Evolutionary conservation across 495 filamentous ascomycete species (phyloP), one percentile per base, ranked within the genome.

Genomic region (Hypoxylon perforatum): DNA sequence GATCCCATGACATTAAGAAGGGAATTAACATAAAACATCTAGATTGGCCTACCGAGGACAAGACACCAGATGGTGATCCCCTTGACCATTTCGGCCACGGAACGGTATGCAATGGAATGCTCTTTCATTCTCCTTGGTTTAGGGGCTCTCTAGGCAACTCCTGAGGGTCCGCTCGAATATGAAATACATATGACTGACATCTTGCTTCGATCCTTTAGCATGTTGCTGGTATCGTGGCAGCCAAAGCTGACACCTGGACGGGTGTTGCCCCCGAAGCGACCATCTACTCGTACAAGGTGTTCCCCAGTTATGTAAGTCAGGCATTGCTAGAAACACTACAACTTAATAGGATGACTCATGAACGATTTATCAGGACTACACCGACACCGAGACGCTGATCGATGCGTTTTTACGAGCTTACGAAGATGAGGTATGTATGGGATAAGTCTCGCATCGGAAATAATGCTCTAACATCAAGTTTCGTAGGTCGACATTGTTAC

Each of bases 221-320:
- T 41, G 75, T 78, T 3, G 47, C 76, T 49, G 77, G 77, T 21
- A 79, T 80, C 44, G 74, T 84, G 56, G 80, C 80, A 17, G 79
- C 74, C 15, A 73, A 80, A 36, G 67, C 72, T 2, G 70, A 65
- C 18, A 38, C 39, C 49, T 82, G 82, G 57, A 72, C 74, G 8
- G 80, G 80, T 17, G 80, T 84, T 38, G 81, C 80, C 9, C 81
- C 80, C 4, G 76, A 80, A 57, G 80, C 78, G 17, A 82, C 75
- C 10, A 47, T 84, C 11, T 71, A 73, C 19, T 68, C 71, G 3
- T 84, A 82, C 45, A 81, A 80, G 47, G 75, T 82, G 45, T 75
- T 80, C 49, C 72, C 76, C 38, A 66, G 57, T 38, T 17, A 17
- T 28, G 58, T 57, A 56, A 28, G 50, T 38, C 17, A 35, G 38